A percentile compares a stretch with the other conserved stretches of the same genome.
Evolutionary conservation across 2,329 filamentous ascomycete genomes (phyloP).

Genomic region (Fusarium marasasianum): DNA sequence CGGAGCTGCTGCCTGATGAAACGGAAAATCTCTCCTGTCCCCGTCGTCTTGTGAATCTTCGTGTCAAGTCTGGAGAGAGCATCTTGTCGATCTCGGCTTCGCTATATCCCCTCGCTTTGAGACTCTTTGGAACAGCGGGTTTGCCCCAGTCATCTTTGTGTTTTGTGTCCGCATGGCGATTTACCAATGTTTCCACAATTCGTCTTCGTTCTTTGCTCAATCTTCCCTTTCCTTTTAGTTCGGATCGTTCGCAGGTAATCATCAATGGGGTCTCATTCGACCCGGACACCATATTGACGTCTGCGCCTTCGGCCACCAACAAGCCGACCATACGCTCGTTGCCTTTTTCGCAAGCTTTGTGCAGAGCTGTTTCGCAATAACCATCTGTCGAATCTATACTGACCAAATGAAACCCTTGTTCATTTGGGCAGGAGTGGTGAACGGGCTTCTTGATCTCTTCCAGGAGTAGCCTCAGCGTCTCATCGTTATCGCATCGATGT

Average conservation of each 20-base stretch:
- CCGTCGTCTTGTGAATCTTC: background rate
- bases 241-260: background rate
- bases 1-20: background rate
- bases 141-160: background rate
- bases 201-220: background rate
- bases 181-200: conserved; percentile 4
- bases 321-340: conserved; percentile 2
- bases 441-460: conserved; percentile 18
- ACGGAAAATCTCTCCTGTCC: background rate
- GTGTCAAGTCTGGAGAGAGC: background rate
- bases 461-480: background rate
- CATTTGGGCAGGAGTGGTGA: background rate
- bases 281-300: conserved; percentile 2
- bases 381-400: conserved; percentile 2
- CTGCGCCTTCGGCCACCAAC: conserved; percentile 8
- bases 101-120: conserved; percentile 6
- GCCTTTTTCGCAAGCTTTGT: conserved; percentile 15
- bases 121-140: background rate
- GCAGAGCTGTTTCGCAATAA: conserved; percentile 11
- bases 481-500: background rate
- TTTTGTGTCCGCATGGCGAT: background rate
- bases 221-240: background rate
- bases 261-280: conserved; percentile 4
- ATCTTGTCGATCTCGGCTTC: conserved; percentile 5
- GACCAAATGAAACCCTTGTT: background rate